phyloP scores from a whole-genome alignment of 2,329 filamentous ascomycete species.

The Lizonia empirigonia region DNA sequence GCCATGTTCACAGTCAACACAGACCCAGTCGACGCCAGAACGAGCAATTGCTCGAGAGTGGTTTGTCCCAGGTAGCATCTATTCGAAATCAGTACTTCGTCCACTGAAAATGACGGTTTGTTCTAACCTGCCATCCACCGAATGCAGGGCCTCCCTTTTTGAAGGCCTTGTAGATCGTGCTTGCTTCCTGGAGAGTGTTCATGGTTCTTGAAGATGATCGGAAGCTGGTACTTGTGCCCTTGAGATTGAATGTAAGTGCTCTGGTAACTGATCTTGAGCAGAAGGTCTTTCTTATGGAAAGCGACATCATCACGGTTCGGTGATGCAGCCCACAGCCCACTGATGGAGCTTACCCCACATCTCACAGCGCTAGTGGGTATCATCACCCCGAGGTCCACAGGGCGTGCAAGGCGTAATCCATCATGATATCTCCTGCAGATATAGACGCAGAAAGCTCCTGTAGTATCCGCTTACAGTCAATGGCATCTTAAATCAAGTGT shows the following conservation, averaged over 20 bases:
- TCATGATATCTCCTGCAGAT: no score
- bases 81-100: not conserved
- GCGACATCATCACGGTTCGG: conserved; percentile 23
- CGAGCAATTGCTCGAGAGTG: conserved; percentile 59
- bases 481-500: no score
- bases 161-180: conserved; percentile 59
- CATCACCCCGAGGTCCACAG: conserved; percentile 11
- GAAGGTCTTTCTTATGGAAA: conserved; percentile 7
- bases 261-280: not conserved
- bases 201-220: conserved; percentile 27
- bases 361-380: conserved; percentile 17
- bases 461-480: no score
- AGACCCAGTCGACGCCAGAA: conserved; percentile 60
- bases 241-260: not conserved
- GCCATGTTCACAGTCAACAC: conserved; percentile 62
- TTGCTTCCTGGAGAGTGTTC: conserved; percentile 59
- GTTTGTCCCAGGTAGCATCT: conserved; percentile 61
- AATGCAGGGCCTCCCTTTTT: conserved; percentile 57
- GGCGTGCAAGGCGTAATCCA: conserved; percentile 3
- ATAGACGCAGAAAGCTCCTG: no score
- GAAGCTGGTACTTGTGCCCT: not conserved
- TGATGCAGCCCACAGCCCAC: conserved; percentile 4
- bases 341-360: conserved; percentile 25
- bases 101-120: no score
- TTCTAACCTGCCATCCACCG: conserved; percentile 61